Conservation (phyloP, 2,329 filamentous ascomycete genomes). For the Rhynchosporium secalis region DNA sequence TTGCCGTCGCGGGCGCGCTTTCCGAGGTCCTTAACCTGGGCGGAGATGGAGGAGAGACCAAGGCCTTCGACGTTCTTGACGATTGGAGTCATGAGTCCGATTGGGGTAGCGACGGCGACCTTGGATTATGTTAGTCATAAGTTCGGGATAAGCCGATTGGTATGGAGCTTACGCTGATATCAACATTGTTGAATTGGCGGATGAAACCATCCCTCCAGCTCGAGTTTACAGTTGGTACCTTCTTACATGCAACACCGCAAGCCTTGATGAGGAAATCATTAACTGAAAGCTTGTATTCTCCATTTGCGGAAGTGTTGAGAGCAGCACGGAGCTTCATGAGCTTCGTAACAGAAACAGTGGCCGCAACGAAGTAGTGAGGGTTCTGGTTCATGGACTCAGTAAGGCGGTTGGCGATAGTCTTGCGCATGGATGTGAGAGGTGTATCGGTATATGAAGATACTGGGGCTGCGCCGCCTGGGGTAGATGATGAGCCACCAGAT, state of each 20-base stretch:
- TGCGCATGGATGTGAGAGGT: conserved; percentile 90
- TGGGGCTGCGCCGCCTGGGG: conserved; percentile 51
- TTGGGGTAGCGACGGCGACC: conserved; percentile 67
- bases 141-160: neutral
- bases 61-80: conserved; percentile 85
- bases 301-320: conserved; percentile 83
- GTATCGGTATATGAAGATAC: conserved; percentile 77
- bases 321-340: conserved; percentile 94
- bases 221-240: conserved; percentile 94
- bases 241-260: conserved; percentile 81
- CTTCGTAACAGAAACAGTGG: conserved; percentile 88
- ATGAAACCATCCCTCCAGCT: conserved; percentile 90
- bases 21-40: conserved; percentile 90
- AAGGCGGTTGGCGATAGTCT: conserved; percentile 91
- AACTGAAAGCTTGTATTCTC: conserved; percentile 98
- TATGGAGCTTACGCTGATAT: conserved; percentile 79
- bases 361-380: conserved; percentile 97
- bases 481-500: conserved; percentile 48
- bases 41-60: conserved; percentile 85
- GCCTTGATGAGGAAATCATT: conserved; percentile 99
- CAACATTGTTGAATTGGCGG: conserved; percentile 88
- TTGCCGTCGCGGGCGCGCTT: conserved; percentile 96
- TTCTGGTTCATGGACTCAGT: conserved; percentile 88
- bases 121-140: conserved; percentile 16
- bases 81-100: conserved; percentile 95